These are phyloP conservation scores for Arabidopsis hybrid DNA, from an alignment of 441 rosid species.

Conservation along the genomic window DNA sequence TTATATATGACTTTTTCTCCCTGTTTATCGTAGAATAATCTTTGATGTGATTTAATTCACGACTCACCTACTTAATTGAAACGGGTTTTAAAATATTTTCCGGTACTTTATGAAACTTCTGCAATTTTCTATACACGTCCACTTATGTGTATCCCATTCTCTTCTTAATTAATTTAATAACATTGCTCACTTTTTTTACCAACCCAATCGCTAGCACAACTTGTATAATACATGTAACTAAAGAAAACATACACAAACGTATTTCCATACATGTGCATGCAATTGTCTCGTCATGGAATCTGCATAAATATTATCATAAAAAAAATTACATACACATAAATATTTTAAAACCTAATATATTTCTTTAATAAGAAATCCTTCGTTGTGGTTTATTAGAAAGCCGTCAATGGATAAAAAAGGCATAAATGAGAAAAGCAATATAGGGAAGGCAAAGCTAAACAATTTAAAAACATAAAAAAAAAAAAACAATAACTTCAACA, in stretches of 20 bases:
- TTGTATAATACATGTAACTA: slow-evolving; percentile 30
- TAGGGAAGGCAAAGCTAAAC: slow-evolving; percentile 49
- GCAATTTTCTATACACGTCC: slow-evolving; percentile 20
- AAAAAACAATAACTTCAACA: slow-evolving; percentile 29
- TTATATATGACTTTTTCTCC: not conserved
- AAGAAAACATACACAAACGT: slow-evolving; percentile 17
- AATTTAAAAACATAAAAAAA: not conserved
- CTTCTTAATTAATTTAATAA: slow-evolving; percentile 22
- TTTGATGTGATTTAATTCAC: slow-evolving; percentile 10
- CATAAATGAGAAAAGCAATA: slow-evolving; percentile 43
- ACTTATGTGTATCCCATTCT: slow-evolving; percentile 39
- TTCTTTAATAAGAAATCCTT: slow-evolving; percentile 32
- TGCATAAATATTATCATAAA: not conserved
- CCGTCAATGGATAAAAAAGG: slow-evolving; percentile 40
- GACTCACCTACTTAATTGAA: slow-evolving; percentile 31
- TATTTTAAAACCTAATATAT: slow-evolving; percentile 1
- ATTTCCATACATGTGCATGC: slow-evolving; percentile 34
- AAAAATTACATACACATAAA: not conserved
- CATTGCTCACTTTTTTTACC: slow-evolving; percentile 13
- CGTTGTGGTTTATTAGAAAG: slow-evolving; percentile 32
- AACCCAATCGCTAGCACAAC: slow-evolving; percentile 27
- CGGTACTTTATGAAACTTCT: slow-evolving; percentile 19
- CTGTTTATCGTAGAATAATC: not conserved
- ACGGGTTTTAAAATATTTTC: slow-evolving; percentile 1
- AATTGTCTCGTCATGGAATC: slow-evolving; percentile 10